These are phyloP conservation scores for Saussurea involucrata DNA, from an alignment of 129 eudicot genomes.

Conservation along the genomic window DNA sequence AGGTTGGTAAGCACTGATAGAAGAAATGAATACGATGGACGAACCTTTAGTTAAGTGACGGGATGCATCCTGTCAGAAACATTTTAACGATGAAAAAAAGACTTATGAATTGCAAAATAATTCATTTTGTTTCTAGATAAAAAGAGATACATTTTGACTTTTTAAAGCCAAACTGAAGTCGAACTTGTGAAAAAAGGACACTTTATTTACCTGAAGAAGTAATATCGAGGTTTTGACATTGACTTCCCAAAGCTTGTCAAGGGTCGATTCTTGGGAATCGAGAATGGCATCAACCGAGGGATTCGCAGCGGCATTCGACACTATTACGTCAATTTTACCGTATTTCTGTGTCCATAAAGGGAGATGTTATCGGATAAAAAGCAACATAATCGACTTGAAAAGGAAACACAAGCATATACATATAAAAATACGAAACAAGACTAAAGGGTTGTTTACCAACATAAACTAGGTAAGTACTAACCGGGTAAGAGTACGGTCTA, in stretches of 20 bases:
- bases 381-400: conserved; percentile 5
- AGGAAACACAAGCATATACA: neutral
- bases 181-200: neutral
- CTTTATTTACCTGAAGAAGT: conserved; percentile 65
- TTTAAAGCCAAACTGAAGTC: neutral
- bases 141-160: neutral
- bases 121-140: neutral
- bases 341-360: conserved; percentile 51
- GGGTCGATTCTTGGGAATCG: conserved; percentile 64
- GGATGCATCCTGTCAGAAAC: conserved; percentile 59
- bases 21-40: conserved; percentile 63
- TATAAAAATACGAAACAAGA: neutral
- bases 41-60: conserved; percentile 68
- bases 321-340: conserved; percentile 80
- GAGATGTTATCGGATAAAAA: neutral
- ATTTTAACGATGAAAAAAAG: neutral
- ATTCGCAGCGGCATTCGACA: conserved; percentile 92
- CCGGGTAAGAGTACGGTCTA: no score
- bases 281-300: conserved; percentile 64
- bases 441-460: neutral
- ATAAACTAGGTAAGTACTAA: no score
- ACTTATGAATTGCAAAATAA: neutral
- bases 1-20: conserved; percentile 53
- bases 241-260: conserved; percentile 91
- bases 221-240: conserved; percentile 84